Base-by-base conservation (phyloP, 2,329 filamentous ascomycete genomes). In the Xylariales sp. region DNA sequence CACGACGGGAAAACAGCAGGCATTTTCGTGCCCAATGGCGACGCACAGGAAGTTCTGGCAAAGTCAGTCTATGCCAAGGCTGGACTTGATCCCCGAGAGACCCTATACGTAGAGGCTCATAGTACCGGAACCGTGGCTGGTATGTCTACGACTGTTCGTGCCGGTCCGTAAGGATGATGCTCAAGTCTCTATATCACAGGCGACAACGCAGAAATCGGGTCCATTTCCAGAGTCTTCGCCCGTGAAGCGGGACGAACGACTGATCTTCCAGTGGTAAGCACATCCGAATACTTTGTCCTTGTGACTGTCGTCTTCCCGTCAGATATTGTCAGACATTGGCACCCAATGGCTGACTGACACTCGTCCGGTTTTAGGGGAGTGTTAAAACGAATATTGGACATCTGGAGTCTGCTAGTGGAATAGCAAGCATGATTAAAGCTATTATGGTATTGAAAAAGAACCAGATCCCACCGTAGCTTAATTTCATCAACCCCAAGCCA, bases 91-190 rank as follows among this genome's bases (percentile, higher is more conserved):
- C 28, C 36, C 1, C 15, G 27, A 4, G 37, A 56, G 18, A 53
- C 55, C n/a, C 54, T 55, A 28, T 68, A 63, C 38, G 56, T 69
- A 31, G 67, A 70, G 50, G 58, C 60, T 5, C 70, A 75, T 44
- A 70, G 69, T 4, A 74, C 71, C 0, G 70, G 69, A 4, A 75
- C 71, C 29, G 15, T 32, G 9, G 9, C 9, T 32, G 29, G 14
- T 9, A 32, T 32, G 24, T 27, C 8, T n/a, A 27, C 8, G 24
- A 8, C 24, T n/a, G n/a, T n/a, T n/a, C n/a, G n/a, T n/a, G n/a
- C n/a, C n/a, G n/a, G n/a, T n/a, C n/a, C n/a, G n/a, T n/a, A n/a
- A n/a, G n/a, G n/a, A n/a, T n/a, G n/a, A n/a, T n/a, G n/a, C n/a
- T n/a, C n/a, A n/a, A n/a, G n/a, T n/a, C n/a, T n/a, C 24, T 27